Percentiles rank a stretch among this genome's conserved stretches.
phyloP scores from a whole-genome alignment of 1,284 basidiomycete genomes.

The Neolentinus lepideus region DNA sequence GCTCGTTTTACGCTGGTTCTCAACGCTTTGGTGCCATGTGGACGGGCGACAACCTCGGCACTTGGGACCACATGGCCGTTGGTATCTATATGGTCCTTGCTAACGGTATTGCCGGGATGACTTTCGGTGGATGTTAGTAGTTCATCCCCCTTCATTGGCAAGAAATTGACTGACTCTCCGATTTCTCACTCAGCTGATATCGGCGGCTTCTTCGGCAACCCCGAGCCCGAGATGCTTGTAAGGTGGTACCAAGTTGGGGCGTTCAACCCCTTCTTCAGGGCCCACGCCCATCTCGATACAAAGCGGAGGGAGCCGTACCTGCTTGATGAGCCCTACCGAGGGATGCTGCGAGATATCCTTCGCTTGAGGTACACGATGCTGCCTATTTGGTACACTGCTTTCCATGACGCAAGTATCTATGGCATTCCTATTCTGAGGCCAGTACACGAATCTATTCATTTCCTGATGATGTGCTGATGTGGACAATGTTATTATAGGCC shows the following conservation, averaged over 20 bases:
- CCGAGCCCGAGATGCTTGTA: slow-evolving; percentile 88
- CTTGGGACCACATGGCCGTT: slow-evolving; percentile 95
- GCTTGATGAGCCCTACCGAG: slow-evolving; percentile 83
- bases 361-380: slow-evolving; percentile 85
- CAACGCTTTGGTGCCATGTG: slow-evolving; percentile 97
- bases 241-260: slow-evolving; percentile 97
- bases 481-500: slow-evolving; percentile 45
- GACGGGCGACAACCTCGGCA: slow-evolving; percentile 98
- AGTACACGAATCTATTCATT: slow-evolving; percentile 11
- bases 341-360: slow-evolving; percentile 75
- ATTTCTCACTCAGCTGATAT: slow-evolving; percentile 70
- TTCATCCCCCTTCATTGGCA: neutral
- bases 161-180: neutral
- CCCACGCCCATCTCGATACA: slow-evolving; percentile 97
- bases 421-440: slow-evolving; percentile 80
- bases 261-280: slow-evolving; percentile 97
- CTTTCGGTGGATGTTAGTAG: slow-evolving; percentile 80
- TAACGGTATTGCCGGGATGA: slow-evolving; percentile 90
- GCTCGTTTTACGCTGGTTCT: slow-evolving; percentile 92
- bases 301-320: slow-evolving; percentile 96
- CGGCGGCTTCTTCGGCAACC: slow-evolving; percentile 98
- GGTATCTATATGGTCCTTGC: slow-evolving; percentile 93
- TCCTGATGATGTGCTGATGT: neutral
- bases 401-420: slow-evolving; percentile 76
- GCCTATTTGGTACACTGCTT: slow-evolving; percentile 95